These are phyloP conservation scores for Termitomyces sp. DNA, from an alignment of 768 basidiomycete genomes.

Conservation along the genomic window DNA sequence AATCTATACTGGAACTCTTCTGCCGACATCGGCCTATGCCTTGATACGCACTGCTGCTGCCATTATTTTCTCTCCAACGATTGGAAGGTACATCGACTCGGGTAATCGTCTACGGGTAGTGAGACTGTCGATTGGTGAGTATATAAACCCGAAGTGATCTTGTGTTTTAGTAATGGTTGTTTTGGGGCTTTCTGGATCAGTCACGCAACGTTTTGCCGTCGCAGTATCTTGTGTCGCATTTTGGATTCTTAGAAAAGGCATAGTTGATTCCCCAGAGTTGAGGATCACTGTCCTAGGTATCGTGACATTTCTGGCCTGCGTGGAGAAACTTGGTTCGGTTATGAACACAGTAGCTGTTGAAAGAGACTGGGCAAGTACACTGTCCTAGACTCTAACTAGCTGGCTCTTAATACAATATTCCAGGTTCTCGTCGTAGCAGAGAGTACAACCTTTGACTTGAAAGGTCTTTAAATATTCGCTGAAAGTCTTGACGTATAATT, in stretches of 20 bases:
- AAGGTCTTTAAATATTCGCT: not conserved
- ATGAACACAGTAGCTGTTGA: conserved; percentile 25
- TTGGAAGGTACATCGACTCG: conserved; percentile 21
- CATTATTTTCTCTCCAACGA: conserved; percentile 16
- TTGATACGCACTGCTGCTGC: conserved; percentile 18
- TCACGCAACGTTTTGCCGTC: conserved; percentile 18
- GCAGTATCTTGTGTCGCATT: conserved; percentile 20
- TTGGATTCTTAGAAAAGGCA: conserved; percentile 4
- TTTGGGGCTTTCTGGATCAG: not conserved
- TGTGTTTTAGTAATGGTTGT: conserved; percentile 1
- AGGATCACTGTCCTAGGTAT: not conserved
- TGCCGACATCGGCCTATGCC: conserved; percentile 24
- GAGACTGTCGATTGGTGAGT: conserved; percentile 20
- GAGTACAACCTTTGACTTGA: not conserved
- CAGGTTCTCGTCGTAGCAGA: conserved; percentile 7
- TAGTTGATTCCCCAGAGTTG: not conserved
- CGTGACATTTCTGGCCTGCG: conserved; percentile 19
- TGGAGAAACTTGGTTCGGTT: conserved; percentile 23
- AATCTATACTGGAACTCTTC: conserved; percentile 21
- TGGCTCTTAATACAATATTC: not conserved
- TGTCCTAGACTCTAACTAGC: not conserved
- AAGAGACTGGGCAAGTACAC: conserved; percentile 22
- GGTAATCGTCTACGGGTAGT: conserved; percentile 18
- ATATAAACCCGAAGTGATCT: not conserved
- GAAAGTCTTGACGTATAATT: conserved; percentile 4